These are phyloP conservation scores for Chloris gayana DNA, from an alignment of 176 grass and related monocot genomes.

Conservation along the genomic window DNA sequence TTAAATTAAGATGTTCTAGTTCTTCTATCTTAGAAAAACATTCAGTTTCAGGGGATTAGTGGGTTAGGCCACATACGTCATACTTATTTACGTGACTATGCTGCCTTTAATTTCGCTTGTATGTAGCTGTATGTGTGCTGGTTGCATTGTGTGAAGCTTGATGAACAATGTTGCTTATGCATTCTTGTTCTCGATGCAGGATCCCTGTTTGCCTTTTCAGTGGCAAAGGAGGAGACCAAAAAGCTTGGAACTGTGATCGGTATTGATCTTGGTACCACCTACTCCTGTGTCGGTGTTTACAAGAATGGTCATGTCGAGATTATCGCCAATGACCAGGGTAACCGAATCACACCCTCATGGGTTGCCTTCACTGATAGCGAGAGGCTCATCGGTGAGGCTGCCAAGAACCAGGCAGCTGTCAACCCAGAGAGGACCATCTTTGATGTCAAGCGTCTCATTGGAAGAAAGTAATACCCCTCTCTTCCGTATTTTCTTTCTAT, in stretches of 20 bases:
- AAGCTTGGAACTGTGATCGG: constrained; percentile 65
- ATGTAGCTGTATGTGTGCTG: background rate
- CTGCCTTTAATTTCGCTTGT: background rate
- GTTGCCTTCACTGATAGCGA: constrained; percentile 64
- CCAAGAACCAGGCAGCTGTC: constrained; percentile 69
- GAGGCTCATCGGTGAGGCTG: constrained; percentile 77
- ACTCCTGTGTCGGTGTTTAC: constrained; percentile 67
- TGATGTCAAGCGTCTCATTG: constrained; percentile 78
- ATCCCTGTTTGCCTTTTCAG: constrained; percentile 58
- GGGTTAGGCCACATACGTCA: background rate
- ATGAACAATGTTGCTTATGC: background rate
- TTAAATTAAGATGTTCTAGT: background rate
- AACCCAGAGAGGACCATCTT: constrained; percentile 78
- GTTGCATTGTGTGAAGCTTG: background rate
- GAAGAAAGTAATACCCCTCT: constrained; percentile 52
- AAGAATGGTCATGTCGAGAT: constrained; percentile 71
- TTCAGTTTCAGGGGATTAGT: background rate
- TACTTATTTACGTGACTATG: background rate
- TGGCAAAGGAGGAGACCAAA: constrained; percentile 68
- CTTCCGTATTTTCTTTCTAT: background rate
- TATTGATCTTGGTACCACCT: constrained; percentile 70
- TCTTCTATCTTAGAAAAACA: background rate
- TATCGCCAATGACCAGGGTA: constrained; percentile 76
- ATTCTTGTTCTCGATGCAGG: constrained; percentile 26
- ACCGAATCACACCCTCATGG: constrained; percentile 79